Evolutionary conservation across 2,329 filamentous ascomycete genomes (phyloP).

Genomic region (Neoascochyta sp.): DNA sequence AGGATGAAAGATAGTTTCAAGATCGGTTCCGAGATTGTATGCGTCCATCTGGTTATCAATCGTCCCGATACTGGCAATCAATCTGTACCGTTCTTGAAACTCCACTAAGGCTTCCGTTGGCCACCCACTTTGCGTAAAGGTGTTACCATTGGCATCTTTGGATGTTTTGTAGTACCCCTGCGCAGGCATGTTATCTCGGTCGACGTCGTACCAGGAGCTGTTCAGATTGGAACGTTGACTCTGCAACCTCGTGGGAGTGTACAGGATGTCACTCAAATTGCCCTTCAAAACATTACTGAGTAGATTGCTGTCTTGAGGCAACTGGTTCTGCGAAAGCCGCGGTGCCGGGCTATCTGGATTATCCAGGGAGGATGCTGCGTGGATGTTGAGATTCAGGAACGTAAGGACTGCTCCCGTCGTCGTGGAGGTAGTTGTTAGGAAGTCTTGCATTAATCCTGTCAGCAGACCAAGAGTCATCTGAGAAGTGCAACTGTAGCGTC

Average conservation of each 20-base stretch:
- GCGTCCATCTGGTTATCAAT: slow-evolving; percentile 55
- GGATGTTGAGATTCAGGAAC: slow-evolving; percentile 57
- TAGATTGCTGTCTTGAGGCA: slow-evolving; percentile 46
- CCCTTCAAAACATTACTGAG: slow-evolving; percentile 49
- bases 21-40: slow-evolving; percentile 56
- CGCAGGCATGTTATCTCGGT: slow-evolving; percentile 44
- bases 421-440: slow-evolving; percentile 52
- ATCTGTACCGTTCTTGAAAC: slow-evolving; percentile 50
- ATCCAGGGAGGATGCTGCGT: slow-evolving; percentile 46
- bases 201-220: slow-evolving; percentile 52
- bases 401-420: slow-evolving; percentile 54
- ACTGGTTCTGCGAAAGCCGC: slow-evolving; percentile 37
- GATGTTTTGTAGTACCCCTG: slow-evolving; percentile 52
- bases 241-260: slow-evolving; percentile 50
- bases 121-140: slow-evolving; percentile 58
- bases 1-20: slow-evolving; percentile 53
- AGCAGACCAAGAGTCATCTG: slow-evolving; percentile 51
- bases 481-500: slow-evolving; percentile 53
- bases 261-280: slow-evolving; percentile 51
- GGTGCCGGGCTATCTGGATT: slow-evolving; percentile 43
- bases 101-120: slow-evolving; percentile 59
- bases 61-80: slow-evolving; percentile 55
- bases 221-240: slow-evolving; percentile 56
- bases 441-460: slow-evolving; percentile 49
- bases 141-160: slow-evolving; percentile 32